A percentile compares a stretch with the other conserved stretches of the same genome.
phyloP scores from a whole-genome alignment of 345 rosid species.

The Acer campestre region DNA sequence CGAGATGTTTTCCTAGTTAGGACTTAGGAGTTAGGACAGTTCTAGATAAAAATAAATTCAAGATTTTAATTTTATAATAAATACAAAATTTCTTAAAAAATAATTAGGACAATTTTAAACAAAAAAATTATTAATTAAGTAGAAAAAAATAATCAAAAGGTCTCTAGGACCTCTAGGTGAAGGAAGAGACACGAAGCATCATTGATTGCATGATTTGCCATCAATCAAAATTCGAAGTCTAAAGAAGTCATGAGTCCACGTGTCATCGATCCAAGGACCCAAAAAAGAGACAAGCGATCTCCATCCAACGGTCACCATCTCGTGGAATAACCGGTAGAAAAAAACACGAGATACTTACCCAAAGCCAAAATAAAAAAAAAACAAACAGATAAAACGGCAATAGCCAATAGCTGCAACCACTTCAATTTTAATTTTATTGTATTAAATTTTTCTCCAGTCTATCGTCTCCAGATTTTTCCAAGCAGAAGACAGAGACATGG shows the following conservation, averaged over 20 bases:
- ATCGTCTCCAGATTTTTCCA: background rate
- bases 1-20: no score
- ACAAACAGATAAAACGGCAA: background rate
- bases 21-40: no score
- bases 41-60: no score
- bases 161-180: background rate
- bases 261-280: background rate
- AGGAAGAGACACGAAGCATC: constrained; percentile 5
- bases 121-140: no score
- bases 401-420: background rate
- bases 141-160: no score
- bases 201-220: no score
- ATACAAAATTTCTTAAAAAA: no score
- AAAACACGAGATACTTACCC: background rate
- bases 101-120: no score
- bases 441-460: background rate
- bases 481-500: constrained; percentile 37
- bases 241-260: background rate
- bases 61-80: no score
- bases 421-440: background rate
- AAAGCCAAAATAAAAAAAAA: background rate
- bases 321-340: background rate
- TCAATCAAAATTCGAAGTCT: no score
- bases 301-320: constrained; percentile 17
- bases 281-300: background rate